These are phyloP conservation scores for Cutaneotrichosporon mucoides DNA, from an alignment of 1,284 basidiomycete species.

Conservation along the genomic window DNA sequence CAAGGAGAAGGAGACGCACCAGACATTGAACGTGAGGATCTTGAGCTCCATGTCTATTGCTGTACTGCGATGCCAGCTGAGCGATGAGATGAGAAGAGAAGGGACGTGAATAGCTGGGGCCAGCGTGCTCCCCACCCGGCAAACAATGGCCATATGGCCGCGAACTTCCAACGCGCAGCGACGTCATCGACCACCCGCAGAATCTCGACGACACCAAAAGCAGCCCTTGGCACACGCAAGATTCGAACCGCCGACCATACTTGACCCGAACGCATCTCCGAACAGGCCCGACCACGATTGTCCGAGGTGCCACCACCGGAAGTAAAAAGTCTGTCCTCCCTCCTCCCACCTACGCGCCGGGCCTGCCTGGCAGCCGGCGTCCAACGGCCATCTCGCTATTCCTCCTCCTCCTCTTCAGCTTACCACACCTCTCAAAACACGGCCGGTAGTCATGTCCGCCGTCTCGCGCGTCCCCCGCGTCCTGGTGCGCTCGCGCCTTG, in stretches of 20 bases:
- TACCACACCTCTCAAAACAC: slow-evolving; percentile 9
- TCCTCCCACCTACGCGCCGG: neutral
- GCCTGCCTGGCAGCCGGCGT: no score
- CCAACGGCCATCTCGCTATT: no score
- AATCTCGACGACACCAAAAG: no score
- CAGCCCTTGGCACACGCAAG: no score
- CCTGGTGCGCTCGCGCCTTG: slow-evolving; percentile 8
- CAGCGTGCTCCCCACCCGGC: no score
- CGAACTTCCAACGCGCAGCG: neutral
- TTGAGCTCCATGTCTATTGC: slow-evolving; percentile 49
- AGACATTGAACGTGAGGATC: slow-evolving; percentile 74
- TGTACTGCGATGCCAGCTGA: no score
- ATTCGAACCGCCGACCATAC: no score
- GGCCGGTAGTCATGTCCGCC: slow-evolving; percentile 14
- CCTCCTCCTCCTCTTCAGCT: no score
- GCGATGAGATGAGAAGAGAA: no score
- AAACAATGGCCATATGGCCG: no score
- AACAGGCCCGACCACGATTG: neutral
- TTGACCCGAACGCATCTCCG: neutral
- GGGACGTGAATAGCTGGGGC: no score
- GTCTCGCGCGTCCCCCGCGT: slow-evolving; percentile 11
- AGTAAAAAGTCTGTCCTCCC: neutral
- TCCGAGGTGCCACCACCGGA: neutral
- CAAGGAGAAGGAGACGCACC: slow-evolving; percentile 50
- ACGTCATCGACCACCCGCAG: slow-evolving; percentile 3